Percentiles rank a stretch among this genome's conserved stretches.
These are phyloP conservation scores for Auxenochlorella pyrenoidosa DNA, from an alignment of 139 green algal species.

Conservation along the genomic window DNA sequence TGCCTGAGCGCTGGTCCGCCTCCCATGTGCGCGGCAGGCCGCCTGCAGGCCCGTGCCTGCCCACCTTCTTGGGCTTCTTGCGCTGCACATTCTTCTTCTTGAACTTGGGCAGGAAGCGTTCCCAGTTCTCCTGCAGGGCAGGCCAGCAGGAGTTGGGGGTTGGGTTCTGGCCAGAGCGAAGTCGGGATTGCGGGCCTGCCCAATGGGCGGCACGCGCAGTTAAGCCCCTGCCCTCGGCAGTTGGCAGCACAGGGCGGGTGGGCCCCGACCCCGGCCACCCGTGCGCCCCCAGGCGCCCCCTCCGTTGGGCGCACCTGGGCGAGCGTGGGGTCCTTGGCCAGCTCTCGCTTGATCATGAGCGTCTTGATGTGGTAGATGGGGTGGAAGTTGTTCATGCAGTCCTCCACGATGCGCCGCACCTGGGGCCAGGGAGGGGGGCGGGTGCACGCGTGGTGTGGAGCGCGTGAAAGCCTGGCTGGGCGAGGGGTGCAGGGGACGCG, in stretches of 20 bases:
- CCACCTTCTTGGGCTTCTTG: conserved; percentile 80
- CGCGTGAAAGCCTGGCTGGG: not conserved
- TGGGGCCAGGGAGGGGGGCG: not conserved
- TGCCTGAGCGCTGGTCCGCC: too few relatives aligned
- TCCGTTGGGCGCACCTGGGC: not conserved
- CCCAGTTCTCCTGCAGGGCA: conserved; percentile 94
- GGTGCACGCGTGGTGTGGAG: not conserved
- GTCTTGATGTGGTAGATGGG: conserved; percentile 99
- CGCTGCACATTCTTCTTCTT: conserved; percentile 99
- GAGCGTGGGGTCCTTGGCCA: conserved; percentile 55
- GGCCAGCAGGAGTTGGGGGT: too few relatives aligned
- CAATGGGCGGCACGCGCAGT: too few relatives aligned
- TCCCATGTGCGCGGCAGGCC: too few relatives aligned
- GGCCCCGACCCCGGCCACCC: too few relatives aligned
- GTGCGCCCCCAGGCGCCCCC: too few relatives aligned
- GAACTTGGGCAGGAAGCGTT: conserved; percentile 99
- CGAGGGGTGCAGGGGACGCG: not conserved
- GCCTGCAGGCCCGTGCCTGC: not conserved
- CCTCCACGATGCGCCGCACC: conserved; percentile 95
- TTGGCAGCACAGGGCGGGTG: too few relatives aligned
- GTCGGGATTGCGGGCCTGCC: too few relatives aligned
- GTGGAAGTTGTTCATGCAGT: conserved; percentile 98
- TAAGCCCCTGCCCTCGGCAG: too few relatives aligned
- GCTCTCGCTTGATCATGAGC: conserved; percentile 99
- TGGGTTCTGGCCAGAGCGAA: too few relatives aligned